A percentile compares a stretch with the other conserved stretches of the same genome.
Conservation (phyloP, 208 protist genomes). For the Crithidia mellificae region DNA sequence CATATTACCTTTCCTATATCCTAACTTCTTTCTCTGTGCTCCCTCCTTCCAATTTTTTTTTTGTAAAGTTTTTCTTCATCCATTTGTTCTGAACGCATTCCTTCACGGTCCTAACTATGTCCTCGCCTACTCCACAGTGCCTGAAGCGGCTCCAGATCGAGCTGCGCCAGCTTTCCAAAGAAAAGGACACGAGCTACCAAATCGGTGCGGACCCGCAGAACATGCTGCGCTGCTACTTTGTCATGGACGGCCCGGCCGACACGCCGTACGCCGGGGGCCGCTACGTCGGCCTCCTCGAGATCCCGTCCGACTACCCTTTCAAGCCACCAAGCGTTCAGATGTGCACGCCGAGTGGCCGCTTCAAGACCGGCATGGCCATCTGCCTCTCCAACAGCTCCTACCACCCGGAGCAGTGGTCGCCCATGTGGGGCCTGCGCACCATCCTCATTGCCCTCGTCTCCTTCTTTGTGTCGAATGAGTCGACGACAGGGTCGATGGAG, state of each 20-base stretch:
- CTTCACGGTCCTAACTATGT: conserved; percentile 15
- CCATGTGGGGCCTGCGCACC: conserved; percentile 78
- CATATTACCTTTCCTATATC: too few relatives aligned
- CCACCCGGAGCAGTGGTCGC: conserved; percentile 89
- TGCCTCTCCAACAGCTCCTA: conserved; percentile 88
- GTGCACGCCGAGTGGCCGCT: conserved; percentile 86
- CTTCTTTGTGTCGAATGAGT: conserved; percentile 73
- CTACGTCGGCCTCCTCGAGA: conserved; percentile 95
- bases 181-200: conserved; percentile 36
- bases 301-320: conserved; percentile 96
- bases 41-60: too few relatives aligned
- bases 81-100: neutral
- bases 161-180: conserved; percentile 36
- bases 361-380: conserved; percentile 56
- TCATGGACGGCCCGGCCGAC: conserved; percentile 38
- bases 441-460: conserved; percentile 86
- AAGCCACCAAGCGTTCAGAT: conserved; percentile 92
- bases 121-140: conserved; percentile 32
- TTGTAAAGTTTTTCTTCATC: too few relatives aligned
- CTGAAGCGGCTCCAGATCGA: conserved; percentile 63
- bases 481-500: conserved; percentile 44
- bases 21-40: too few relatives aligned
- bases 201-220: conserved; percentile 68
- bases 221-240: conserved; percentile 94
- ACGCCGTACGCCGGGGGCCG: conserved; percentile 84